Evolutionary conservation across 2,329 filamentous ascomycete genomes (phyloP), one percentile per base, ranked within the genome.

Genomic region (Domatiomyces globalis): DNA sequence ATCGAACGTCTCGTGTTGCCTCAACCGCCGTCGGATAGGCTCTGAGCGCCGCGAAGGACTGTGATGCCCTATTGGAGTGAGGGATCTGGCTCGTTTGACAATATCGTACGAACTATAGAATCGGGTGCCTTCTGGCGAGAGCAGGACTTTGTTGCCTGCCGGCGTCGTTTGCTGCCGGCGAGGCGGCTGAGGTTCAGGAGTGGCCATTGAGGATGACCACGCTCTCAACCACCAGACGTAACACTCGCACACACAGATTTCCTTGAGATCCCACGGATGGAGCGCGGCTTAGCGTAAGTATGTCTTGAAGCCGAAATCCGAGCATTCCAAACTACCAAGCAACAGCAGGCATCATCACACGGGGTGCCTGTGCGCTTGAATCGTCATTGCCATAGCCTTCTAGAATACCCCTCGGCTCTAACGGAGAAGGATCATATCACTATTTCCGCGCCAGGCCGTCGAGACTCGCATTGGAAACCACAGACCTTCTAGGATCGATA

Each of bases 1-100:
- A 57, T 94, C 85, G 49, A 96, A 75, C 1, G 83, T 82, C 71
- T 95, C 95, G 75, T 87, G 89, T 55, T 83, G 73, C 45, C 56
- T 53, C 20, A 61, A 43, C 36, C 57, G 52, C 20, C 55, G 58
- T 29, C 58, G 51, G 43, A 53, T 53, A 33, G 51, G 52, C 20
- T 39, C 33, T 10, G 33, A 15, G 5, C 33, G 33, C 9, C 15
- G 33, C 9, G 33, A 15, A 15, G 33, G 33, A 39, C 33, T 39
- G 33, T 12, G 33, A 15, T 39, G 33, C 33, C 33, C 33, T 10
- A 39, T 39, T 39, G 33, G 33, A 39, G 33, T 39, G 33, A 39
- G 33, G 10, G 33, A 39, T 15, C 33, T 39, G 33, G 33, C 33
- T 12, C 33, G 33, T 15, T 39, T 39, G 33, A 39, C 33, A 39